These are phyloP conservation scores for Colletotrichum incanum DNA, from an alignment of 2,329 filamentous ascomycete genomes.

Conservation along the genomic window DNA sequence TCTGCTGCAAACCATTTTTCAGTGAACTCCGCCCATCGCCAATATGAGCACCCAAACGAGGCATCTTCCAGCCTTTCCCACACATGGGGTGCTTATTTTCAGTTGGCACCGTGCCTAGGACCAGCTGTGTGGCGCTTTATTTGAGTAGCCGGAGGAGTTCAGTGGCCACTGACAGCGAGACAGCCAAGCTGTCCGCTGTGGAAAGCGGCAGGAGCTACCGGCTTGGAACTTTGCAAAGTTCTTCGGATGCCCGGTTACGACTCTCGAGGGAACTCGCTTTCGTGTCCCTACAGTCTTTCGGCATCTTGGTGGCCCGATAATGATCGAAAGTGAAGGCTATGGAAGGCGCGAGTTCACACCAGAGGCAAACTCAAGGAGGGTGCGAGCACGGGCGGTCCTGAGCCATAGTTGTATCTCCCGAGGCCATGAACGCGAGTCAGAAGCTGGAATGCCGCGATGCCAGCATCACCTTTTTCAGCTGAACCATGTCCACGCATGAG, in stretches of 20 bases:
- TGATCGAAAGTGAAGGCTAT: background rate
- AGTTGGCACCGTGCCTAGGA: no score
- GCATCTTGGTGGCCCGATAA: background rate
- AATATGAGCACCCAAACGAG: background rate
- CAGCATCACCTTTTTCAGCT: conserved; percentile 9
- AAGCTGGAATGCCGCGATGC: background rate
- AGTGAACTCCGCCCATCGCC: background rate
- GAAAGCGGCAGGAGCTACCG: background rate
- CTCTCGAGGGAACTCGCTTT: background rate
- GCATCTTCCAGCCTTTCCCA: background rate
- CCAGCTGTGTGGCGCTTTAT: no score
- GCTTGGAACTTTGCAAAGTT: background rate
- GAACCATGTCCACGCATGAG: background rate
- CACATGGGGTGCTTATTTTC: no score
- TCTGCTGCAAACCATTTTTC: background rate
- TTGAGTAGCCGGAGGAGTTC: no score
- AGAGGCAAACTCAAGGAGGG: background rate
- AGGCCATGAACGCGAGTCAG: background rate
- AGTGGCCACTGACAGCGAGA: background rate
- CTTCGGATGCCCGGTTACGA: background rate
- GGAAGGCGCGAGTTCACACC: background rate
- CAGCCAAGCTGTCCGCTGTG: background rate
- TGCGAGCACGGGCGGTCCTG: background rate
- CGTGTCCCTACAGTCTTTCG: background rate
- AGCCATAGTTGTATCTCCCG: background rate